Conservation (phyloP, 208 protist genomes). For the Spongospora subterranea region DNA sequence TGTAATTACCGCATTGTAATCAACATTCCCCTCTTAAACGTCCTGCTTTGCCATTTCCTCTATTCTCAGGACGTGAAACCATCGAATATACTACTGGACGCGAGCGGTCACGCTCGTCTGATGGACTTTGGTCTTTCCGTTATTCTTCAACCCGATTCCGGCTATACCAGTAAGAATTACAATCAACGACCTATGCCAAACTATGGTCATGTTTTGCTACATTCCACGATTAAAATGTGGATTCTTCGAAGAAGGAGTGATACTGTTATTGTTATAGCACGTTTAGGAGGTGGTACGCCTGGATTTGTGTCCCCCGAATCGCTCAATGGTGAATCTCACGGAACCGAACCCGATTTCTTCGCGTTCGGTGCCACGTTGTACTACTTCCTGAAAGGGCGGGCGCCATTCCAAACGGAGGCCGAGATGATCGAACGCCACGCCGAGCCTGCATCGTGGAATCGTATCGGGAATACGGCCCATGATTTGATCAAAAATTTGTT, state of each 20-base stretch:
- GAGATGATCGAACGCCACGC: background rate
- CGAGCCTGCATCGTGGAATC: background rate
- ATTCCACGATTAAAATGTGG: too few relatives aligned
- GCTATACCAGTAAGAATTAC: background rate
- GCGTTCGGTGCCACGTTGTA: constrained; percentile 38
- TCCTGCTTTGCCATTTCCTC: background rate
- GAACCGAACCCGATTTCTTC: constrained; percentile 51
- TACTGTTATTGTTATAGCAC: constrained; percentile 4
- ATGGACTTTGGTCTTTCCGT: constrained; percentile 33
- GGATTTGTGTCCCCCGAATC: constrained; percentile 17
- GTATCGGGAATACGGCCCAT: background rate
- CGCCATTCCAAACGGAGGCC: background rate
- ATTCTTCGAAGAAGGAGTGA: too few relatives aligned
- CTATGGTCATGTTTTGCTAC: too few relatives aligned
- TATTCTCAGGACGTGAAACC: background rate
- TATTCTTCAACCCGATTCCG: background rate
- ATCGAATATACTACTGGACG: background rate
- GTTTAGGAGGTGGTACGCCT: background rate
- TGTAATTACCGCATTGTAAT: background rate
- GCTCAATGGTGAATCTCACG: background rate
- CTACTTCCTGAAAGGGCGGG: constrained; percentile 30
- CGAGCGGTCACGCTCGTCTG: background rate
- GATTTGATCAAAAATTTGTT: constrained; percentile 8
- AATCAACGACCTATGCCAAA: background rate
- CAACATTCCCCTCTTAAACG: background rate